These are phyloP conservation scores for Hymenoscyphus occultus DNA, from an alignment of 2,329 filamentous ascomycete species.

Conservation along the genomic window DNA sequence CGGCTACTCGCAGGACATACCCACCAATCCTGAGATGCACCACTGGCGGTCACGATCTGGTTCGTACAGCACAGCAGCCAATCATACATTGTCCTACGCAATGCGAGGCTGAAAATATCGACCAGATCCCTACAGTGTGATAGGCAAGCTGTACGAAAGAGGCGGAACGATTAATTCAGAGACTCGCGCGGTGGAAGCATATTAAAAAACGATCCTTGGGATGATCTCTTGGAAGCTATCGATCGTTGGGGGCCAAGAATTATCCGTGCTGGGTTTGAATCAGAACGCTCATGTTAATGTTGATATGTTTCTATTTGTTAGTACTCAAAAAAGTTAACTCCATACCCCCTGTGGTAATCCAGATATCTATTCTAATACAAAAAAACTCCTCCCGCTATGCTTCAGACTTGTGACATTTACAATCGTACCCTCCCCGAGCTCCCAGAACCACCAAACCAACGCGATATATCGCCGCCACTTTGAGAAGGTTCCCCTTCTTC, in stretches of 20 bases:
- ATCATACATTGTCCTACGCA: background rate
- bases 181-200: background rate
- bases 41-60: background rate
- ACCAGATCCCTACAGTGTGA: background rate
- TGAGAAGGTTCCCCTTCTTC: slow-evolving; percentile 42
- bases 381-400: slow-evolving; percentile 35
- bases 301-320: background rate
- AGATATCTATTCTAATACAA: slow-evolving; percentile 16
- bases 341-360: background rate
- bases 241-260: background rate
- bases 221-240: background rate
- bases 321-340: background rate
- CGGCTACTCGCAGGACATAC: background rate
- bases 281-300: background rate
- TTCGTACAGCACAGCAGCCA: background rate
- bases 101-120: slow-evolving; percentile 1
- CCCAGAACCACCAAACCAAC: slow-evolving; percentile 53
- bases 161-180: background rate
- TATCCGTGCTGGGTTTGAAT: background rate
- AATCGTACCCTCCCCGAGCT: slow-evolving; percentile 35
- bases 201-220: background rate
- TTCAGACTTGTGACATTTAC: slow-evolving; percentile 23
- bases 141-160: background rate
- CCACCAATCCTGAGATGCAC: no score
- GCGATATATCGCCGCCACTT: slow-evolving; percentile 46